Evolutionary conservation across 2,329 filamentous ascomycete species (phyloP), one percentile per base, ranked within the genome.

Genomic region (Akanthomyces dipterigenus): DNA sequence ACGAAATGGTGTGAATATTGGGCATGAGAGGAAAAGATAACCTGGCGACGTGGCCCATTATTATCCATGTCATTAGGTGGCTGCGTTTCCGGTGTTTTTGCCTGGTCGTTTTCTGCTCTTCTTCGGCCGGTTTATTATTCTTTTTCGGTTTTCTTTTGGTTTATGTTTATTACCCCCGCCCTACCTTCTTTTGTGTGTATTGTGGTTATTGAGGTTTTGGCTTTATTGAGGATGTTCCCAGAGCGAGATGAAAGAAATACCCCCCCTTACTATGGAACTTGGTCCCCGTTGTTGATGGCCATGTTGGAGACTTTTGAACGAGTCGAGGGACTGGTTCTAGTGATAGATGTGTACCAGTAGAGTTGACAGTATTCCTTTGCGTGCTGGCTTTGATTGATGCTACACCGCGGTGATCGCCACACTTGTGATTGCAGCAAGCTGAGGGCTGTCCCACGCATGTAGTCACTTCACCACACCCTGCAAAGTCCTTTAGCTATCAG

Each of bases 11-110:
- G 26, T 60, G 49, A 55, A 36, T 20, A 58, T 24, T 49, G 42
- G 22, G 24, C 42, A 28, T 36, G 49, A 50, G 50, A 28, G 36
- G 56, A n/a, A 34, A 48, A 31, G 31, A 28, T 42, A 46, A 18
- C 40, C 18, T 53, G 26, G 48, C 22, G 18, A 50, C 48, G 42
- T 46, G 48, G 34, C 34, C 63, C n/a, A 20, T 60, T 53, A 22
- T 46, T 53, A 36, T 60, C 38, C 56, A 64, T 62, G 58, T 66
- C 38, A 53, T 48, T 60, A 55, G 55, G 56, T 62, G 36, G 51
- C 57, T 55, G 45, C 61, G 55, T 51, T 57, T 63, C 58, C 42
- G 28, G 60, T 58, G 60, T 55, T 58, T 12, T 34, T 50, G 56
- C 7, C 43, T 60, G 38, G 40, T 46, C 31, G 18, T 28, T 31